Evolutionary conservation across 2,329 filamentous ascomycete species (phyloP).

Genomic region (Trichoderma gracile): DNA sequence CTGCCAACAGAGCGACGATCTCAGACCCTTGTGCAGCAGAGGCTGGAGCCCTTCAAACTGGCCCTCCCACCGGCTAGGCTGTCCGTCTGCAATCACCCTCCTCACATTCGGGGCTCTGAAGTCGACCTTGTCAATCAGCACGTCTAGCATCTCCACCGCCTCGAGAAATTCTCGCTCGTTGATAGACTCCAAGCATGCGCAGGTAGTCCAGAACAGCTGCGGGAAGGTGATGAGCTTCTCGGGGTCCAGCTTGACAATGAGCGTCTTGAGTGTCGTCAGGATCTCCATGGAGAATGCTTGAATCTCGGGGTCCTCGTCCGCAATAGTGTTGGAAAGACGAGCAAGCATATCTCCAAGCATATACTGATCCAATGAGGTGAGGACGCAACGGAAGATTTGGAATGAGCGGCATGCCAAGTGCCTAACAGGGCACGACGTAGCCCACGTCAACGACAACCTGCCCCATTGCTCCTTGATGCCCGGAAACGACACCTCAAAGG

Average conservation of each 20-base stretch:
- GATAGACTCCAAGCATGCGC: constrained; percentile 93
- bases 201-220: constrained; percentile 96
- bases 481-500: constrained; percentile 82
- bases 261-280: constrained; percentile 85
- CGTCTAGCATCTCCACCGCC: constrained; percentile 86
- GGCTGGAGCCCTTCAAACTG: constrained; percentile 82
- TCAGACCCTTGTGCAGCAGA: constrained; percentile 85
- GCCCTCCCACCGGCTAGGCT: constrained; percentile 86
- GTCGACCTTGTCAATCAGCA: constrained; percentile 81
- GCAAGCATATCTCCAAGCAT: constrained; percentile 98
- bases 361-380: constrained; percentile 83
- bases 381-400: constrained; percentile 92
- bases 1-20: constrained; percentile 80
- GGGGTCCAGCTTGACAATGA: constrained; percentile 81
- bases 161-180: constrained; percentile 95
- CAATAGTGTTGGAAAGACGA: constrained; percentile 92
- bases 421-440: constrained; percentile 91
- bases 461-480: constrained; percentile 90
- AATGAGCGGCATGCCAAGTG: constrained; percentile 96
- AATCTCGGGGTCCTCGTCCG: constrained; percentile 90
- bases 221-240: constrained; percentile 85
- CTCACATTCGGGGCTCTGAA: constrained; percentile 70
- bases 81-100: constrained; percentile 70
- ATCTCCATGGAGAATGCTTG: constrained; percentile 99
- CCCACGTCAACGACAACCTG: constrained; percentile 87